These are phyloP conservation scores for Kazachstania africana DNA, from an alignment of 805 yeast species.

Conservation along the genomic window DNA sequence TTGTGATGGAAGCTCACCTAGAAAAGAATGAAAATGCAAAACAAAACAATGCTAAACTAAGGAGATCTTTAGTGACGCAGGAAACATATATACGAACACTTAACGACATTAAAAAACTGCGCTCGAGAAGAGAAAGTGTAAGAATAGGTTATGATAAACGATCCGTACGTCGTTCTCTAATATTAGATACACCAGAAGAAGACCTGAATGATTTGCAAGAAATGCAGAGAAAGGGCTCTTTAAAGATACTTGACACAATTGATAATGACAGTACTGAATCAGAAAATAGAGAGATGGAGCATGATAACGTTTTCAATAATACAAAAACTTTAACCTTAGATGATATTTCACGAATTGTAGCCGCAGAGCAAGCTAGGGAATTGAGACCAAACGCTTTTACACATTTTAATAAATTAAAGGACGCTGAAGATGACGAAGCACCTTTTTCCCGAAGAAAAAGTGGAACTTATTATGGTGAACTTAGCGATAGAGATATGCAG, in stretches of 20 bases:
- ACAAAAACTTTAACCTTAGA: constrained; percentile 85
- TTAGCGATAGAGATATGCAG: constrained; percentile 30
- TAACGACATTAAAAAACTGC: constrained; percentile 62
- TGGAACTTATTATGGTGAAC: constrained; percentile 50
- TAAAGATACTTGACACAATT: too few relatives aligned
- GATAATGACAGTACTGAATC: constrained; percentile 16
- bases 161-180: constrained; percentile 53
- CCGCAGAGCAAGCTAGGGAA: constrained; percentile 92
- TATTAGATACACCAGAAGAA: constrained; percentile 40
- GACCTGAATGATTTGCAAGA: constrained; percentile 18
- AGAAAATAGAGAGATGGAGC: constrained; percentile 36
- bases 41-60: background rate
- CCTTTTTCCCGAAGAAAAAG: constrained; percentile 12
- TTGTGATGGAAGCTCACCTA: constrained; percentile 39
- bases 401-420: constrained; percentile 44
- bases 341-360: constrained; percentile 93
- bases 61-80: constrained; percentile 23
- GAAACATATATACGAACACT: constrained; percentile 59
- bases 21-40: constrained; percentile 4
- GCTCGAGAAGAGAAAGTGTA: constrained; percentile 59
- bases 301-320: constrained; percentile 43
- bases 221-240: too few relatives aligned
- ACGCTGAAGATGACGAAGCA: constrained; percentile 17
- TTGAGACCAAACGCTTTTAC: constrained; percentile 86
- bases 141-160: constrained; percentile 38